Percentiles rank a stretch among this genome's conserved stretches.
phyloP scores from a whole-genome alignment of 2,329 filamentous ascomycete species.

The Aspergillus quadricinctus region DNA sequence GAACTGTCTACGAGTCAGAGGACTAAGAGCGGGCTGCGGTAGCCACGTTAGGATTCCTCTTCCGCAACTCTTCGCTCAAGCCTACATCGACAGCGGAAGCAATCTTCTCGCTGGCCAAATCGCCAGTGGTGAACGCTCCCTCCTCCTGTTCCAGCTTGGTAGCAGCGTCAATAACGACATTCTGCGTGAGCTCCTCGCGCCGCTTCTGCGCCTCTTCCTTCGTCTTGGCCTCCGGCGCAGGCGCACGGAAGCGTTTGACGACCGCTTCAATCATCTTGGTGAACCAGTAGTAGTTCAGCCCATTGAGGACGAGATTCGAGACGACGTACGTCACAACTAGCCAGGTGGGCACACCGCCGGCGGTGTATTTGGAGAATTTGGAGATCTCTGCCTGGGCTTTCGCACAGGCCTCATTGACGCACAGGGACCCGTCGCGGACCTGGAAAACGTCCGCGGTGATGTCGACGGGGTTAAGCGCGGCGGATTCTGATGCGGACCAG shows the following conservation, averaged over 20 bases:
- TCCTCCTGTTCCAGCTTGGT: conserved; percentile 28
- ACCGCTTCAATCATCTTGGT: conserved; percentile 64
- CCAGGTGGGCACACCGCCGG: conserved; percentile 51
- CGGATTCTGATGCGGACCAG: conserved; percentile 27
- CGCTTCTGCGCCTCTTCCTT: conserved; percentile 9
- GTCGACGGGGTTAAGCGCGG: conserved; percentile 24
- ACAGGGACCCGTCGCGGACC: conserved; percentile 30
- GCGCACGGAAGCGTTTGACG: conserved; percentile 54
- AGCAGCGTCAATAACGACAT: conserved; percentile 34
- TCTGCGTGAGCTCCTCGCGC: conserved; percentile 24
- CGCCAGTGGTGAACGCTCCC: conserved; percentile 23
- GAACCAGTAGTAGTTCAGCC: conserved; percentile 64
- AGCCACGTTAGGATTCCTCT: conserved; percentile 19
- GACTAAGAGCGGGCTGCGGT: conserved; percentile 11
- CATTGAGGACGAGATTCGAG: conserved; percentile 58
- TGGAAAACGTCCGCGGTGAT: conserved; percentile 34
- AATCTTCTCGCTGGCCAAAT: conserved; percentile 17
- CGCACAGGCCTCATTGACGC: conserved; percentile 36
- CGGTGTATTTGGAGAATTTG: conserved; percentile 42
- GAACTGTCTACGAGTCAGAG: not conserved
- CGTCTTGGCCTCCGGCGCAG: conserved; percentile 18
- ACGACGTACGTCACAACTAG: conserved; percentile 54
- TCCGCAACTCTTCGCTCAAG: conserved; percentile 86
- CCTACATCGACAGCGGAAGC: conserved; percentile 53
- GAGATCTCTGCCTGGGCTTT: conserved; percentile 45